Evolutionary conservation across 305 asterid species (phyloP).

Genomic region (Fraxinus angustifolia): DNA sequence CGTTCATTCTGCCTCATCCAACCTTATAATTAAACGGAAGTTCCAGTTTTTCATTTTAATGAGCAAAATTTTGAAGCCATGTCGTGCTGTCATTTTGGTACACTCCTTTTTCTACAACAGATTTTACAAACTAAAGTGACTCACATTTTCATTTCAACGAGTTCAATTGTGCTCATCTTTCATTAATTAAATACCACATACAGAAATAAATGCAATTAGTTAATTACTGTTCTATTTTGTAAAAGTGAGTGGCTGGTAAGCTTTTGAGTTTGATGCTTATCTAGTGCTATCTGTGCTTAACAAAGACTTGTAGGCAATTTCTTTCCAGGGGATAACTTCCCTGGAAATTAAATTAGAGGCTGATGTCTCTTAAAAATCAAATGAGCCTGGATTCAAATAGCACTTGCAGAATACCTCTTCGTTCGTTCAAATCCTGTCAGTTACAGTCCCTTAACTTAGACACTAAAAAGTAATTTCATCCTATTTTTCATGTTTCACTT

Average conservation of each 20-base stretch:
- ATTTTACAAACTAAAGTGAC: neutral
- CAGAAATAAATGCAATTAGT: neutral
- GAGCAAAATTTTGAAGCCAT: neutral
- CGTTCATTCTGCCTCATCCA: neutral
- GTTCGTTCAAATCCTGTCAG: neutral
- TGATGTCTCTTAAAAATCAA: neutral
- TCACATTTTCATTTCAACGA: neutral
- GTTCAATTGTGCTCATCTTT: neutral
- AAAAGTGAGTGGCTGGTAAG: neutral
- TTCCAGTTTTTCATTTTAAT: neutral
- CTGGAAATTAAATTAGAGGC: neutral
- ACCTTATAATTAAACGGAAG: neutral
- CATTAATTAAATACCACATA: neutral
- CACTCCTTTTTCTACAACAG: neutral
- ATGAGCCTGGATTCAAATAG: neutral
- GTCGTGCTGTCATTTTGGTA: neutral
- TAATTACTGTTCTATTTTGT: neutral
- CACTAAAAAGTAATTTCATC: neutral
- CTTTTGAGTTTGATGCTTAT: neutral
- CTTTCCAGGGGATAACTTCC: neutral
- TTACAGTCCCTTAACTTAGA: neutral
- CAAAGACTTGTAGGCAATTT: neutral
- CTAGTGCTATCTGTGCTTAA: neutral
- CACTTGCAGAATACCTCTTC: neutral
- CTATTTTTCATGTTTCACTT: neutral